Conservation (phyloP, 2,329 filamentous ascomycete genomes). For the Hypoxylon sp. region DNA sequence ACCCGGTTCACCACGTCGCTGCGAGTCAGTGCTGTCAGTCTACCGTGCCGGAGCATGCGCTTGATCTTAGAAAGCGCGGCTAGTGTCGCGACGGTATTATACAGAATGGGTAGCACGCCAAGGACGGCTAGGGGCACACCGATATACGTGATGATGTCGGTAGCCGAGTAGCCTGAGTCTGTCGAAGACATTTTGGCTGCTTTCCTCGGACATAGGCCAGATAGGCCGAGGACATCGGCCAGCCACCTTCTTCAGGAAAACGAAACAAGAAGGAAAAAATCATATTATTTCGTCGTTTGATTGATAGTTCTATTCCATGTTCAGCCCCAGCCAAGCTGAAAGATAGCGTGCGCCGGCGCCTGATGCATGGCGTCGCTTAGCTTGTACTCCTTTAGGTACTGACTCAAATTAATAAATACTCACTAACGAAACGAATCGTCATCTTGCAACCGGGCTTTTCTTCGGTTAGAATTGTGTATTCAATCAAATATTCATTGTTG, state of each 20-base stretch:
- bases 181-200: conserved; percentile 29
- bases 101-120: conserved; percentile 74
- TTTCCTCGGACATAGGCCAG: not conserved
- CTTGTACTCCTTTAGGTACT: not conserved
- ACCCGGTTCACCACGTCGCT: conserved; percentile 75
- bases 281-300: conserved; percentile 17
- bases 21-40: conserved; percentile 72
- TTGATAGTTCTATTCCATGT: conserved; percentile 23
- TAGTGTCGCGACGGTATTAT: conserved; percentile 74
- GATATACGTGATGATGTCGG: conserved; percentile 69
- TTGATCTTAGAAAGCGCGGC: conserved; percentile 72
- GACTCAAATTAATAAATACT: not conserved
- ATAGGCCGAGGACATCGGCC: not conserved
- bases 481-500: not conserved
- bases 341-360: conserved; percentile 26
- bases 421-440: not conserved
- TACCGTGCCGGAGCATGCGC: conserved; percentile 69
- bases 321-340: conserved; percentile 44
- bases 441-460: not conserved
- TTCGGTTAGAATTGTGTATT: not conserved
- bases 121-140: conserved; percentile 72
- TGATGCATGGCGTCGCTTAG: conserved; percentile 25
- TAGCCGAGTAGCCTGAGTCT: conserved; percentile 51
- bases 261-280: not conserved
- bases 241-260: not conserved